phyloP scores from a whole-genome alignment of 495 filamentous ascomycete species.

The Penicillium chermesinum region DNA sequence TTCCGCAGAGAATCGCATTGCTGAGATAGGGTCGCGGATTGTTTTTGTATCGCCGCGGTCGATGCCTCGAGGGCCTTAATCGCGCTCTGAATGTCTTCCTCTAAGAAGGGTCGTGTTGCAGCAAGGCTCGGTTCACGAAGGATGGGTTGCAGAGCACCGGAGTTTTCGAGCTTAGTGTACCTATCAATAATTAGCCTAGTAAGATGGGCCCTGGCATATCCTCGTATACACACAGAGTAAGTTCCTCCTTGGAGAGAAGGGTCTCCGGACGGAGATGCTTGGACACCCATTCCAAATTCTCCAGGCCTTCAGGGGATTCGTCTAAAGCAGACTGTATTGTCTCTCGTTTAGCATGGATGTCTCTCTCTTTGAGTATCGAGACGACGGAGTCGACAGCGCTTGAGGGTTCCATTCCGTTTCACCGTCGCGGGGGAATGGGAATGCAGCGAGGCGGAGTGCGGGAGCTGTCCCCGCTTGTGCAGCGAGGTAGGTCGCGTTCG shows the following conservation, averaged over 20 bases:
- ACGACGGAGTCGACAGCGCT: conserved; percentile 6
- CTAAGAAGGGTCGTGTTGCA: conserved; percentile 35
- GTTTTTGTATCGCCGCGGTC: conserved; percentile 31
- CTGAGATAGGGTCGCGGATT: conserved; percentile 25
- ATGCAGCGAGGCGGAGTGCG: conserved; percentile 8
- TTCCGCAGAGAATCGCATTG: conserved; percentile 31
- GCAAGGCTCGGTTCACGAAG: conserved; percentile 21
- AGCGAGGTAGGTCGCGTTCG: too few relatives aligned
- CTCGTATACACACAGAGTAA: conserved; percentile 26
- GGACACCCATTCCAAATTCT: conserved; percentile 31
- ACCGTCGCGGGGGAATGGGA: background rate
- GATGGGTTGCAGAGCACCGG: conserved; percentile 25
- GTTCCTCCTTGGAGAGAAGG: conserved; percentile 39
- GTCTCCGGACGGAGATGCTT: conserved; percentile 30
- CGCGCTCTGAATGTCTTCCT: conserved; percentile 36
- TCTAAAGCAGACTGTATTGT: conserved; percentile 28
- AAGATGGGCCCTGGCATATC: background rate
- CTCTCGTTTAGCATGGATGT: conserved; percentile 22
- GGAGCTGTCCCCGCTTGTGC: background rate
- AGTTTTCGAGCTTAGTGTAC: conserved; percentile 30
- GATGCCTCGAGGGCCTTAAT: conserved; percentile 35
- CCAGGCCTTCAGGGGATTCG: conserved; percentile 8
- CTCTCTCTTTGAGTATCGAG: conserved; percentile 25
- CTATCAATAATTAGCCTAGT: conserved; percentile 16
- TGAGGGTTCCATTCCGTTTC: conserved; percentile 11